Conservation (phyloP, 176 grass and related monocot genomes). For the Oryza longistaminata region DNA sequence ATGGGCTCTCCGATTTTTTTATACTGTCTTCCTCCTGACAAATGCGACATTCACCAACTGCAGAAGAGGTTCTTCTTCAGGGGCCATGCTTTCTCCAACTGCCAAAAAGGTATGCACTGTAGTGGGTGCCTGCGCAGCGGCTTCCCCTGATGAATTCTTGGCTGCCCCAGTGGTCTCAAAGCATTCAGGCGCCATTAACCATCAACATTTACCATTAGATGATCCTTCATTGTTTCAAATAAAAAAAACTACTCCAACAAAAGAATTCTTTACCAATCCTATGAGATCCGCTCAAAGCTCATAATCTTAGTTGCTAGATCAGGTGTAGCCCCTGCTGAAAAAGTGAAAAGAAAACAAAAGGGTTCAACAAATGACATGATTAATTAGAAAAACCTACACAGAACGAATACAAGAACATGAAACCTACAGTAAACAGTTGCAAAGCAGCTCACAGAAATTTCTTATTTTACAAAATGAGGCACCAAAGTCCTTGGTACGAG, state of each 20-base stretch:
- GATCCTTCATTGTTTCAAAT: constrained; percentile 49
- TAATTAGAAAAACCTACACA: not conserved
- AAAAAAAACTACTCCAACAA: constrained; percentile 31
- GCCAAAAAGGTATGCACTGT: constrained; percentile 31
- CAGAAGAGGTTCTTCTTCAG: constrained; percentile 77
- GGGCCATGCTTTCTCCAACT: constrained; percentile 41
- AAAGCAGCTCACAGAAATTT: constrained; percentile 9
- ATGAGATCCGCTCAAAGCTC: constrained; percentile 26
- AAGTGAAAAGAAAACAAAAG: not conserved
- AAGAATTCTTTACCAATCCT: constrained; percentile 40
- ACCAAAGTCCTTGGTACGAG: constrained; percentile 31
- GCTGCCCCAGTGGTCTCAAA: constrained; percentile 32
- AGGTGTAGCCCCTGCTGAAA: constrained; percentile 30
- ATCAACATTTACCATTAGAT: constrained; percentile 59
- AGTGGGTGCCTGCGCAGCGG: not conserved
- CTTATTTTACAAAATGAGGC: constrained; percentile 25
- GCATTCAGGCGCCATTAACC: constrained; percentile 33
- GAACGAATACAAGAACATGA: not conserved
- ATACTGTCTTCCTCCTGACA: constrained; percentile 83
- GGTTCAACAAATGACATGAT: constrained; percentile 1
- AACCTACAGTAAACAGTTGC: constrained; percentile 15
- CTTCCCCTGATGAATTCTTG: constrained; percentile 40
- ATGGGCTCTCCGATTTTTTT: constrained; percentile 76
- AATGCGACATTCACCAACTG: constrained; percentile 76
- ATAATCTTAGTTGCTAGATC: constrained; percentile 45